Evolutionary conservation across 139 green algal species (phyloP).

Genomic region (Coccomyxa sp.): DNA sequence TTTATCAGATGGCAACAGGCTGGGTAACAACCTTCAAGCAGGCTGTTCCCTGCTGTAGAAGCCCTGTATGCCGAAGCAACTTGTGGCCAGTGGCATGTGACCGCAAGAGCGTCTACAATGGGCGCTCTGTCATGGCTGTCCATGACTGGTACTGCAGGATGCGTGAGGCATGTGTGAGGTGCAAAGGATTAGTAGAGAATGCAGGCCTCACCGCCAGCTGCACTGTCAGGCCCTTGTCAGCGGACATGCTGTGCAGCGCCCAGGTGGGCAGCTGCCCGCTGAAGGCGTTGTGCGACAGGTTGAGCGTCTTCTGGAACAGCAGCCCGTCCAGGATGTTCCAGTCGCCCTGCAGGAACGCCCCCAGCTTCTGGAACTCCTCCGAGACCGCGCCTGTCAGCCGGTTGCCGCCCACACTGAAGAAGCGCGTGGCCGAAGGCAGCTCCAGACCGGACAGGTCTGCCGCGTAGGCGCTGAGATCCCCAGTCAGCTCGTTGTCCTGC

Average conservation of each 20-base stretch:
- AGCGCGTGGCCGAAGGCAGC: neutral
- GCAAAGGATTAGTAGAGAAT: neutral
- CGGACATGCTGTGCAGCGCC: neutral
- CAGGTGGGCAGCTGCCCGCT: neutral
- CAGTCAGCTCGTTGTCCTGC: constrained; percentile 6
- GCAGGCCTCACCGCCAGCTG: neutral
- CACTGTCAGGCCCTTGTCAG: neutral
- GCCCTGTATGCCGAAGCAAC: neutral
- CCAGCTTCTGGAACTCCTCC: neutral
- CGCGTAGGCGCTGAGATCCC: neutral
- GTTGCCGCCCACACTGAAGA: constrained; percentile 7
- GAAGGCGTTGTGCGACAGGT: neutral
- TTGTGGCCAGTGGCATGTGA: neutral
- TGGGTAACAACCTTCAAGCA: too few relatives aligned
- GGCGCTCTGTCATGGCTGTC: neutral
- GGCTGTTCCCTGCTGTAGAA: too few relatives aligned
- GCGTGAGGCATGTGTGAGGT: neutral
- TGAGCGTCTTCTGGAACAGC: constrained; percentile 1
- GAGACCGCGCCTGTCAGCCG: neutral
- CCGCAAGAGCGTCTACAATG: neutral
- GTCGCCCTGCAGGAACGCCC: neutral
- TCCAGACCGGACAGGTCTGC: neutral
- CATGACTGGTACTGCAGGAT: neutral
- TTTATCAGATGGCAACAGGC: too few relatives aligned
- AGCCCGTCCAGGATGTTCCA: neutral